A percentile compares a stretch with the other conserved stretches of the same genome.
phyloP scores from a whole-genome alignment of 2,329 filamentous ascomycete genomes.

The Diaporthe citri region DNA sequence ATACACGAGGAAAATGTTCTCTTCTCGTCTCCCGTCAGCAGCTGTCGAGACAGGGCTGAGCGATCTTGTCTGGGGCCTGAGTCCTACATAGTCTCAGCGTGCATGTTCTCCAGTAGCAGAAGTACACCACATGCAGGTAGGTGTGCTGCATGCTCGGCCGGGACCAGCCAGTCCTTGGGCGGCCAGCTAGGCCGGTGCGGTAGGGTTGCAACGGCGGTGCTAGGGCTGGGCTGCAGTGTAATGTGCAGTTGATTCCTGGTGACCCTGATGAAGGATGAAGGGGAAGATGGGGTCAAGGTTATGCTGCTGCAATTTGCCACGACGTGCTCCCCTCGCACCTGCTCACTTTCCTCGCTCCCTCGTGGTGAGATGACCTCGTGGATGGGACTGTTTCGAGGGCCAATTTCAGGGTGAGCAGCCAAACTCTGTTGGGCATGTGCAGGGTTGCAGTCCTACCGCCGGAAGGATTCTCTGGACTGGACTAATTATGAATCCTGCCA shows the following conservation, averaged over 20 bases:
- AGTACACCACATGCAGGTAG: slow-evolving; percentile 11
- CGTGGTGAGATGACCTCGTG: not conserved
- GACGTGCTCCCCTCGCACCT: not conserved
- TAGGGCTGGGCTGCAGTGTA: slow-evolving; percentile 12
- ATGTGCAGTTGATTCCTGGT: not conserved
- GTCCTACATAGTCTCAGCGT: not conserved
- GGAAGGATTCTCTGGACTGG: slow-evolving; percentile 34
- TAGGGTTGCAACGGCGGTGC: slow-evolving; percentile 27
- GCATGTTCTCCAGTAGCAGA: slow-evolving; percentile 1
- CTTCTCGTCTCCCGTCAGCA: not conserved
- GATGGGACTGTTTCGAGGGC: not conserved
- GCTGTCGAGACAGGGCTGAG: slow-evolving; percentile 26
- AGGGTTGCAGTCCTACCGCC: slow-evolving; percentile 26
- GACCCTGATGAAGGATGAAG: slow-evolving; percentile 21
- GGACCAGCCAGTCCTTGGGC: slow-evolving; percentile 20
- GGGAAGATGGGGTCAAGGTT: not conserved
- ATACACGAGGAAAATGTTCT: not conserved
- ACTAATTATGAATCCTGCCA: not conserved
- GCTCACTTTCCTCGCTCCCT: not conserved
- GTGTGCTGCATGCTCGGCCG: slow-evolving; percentile 12
- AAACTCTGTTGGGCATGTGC: slow-evolving; percentile 18
- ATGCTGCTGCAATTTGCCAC: slow-evolving; percentile 21
- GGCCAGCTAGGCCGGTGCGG: not conserved
- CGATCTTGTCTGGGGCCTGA: slow-evolving; percentile 7
- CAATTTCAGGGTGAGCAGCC: slow-evolving; percentile 5